Conservation (phyloP, 1,284 basidiomycete genomes). For the Austroboletus niveus region DNA sequence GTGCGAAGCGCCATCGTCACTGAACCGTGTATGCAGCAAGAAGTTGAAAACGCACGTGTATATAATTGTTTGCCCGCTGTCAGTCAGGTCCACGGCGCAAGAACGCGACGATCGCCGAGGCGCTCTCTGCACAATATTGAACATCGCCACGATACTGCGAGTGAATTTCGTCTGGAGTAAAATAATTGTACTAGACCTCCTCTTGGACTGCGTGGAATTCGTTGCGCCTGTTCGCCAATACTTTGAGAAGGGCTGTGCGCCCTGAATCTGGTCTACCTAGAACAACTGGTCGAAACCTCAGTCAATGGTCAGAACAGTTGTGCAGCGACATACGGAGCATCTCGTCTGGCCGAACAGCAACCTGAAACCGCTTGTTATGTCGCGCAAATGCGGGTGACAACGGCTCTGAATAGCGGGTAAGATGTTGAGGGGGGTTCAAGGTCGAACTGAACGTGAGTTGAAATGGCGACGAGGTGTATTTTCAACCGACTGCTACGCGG, state of each 20-base stretch:
- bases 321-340: conserved; percentile 49
- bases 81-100: too few relatives aligned
- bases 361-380: conserved; percentile 50
- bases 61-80: too few relatives aligned
- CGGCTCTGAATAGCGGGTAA: conserved; percentile 25
- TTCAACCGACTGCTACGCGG: conserved; percentile 31
- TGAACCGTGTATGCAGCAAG: too few relatives aligned
- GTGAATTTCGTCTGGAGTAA: conserved; percentile 51
- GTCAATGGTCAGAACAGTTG: background rate
- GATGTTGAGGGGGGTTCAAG: conserved; percentile 36
- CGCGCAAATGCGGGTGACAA: conserved; percentile 41
- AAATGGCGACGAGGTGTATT: conserved; percentile 35
- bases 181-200: conserved; percentile 65
- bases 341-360: conserved; percentile 55
- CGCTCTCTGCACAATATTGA: conserved; percentile 58
- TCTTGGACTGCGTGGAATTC: conserved; percentile 65
- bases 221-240: conserved; percentile 63
- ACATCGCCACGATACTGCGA: conserved; percentile 65
- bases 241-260: conserved; percentile 73
- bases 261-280: conserved; percentile 69
- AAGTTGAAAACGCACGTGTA: too few relatives aligned
- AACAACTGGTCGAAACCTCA: conserved; percentile 42
- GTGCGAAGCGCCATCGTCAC: too few relatives aligned
- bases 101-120: too few relatives aligned
- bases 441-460: conserved; percentile 43